These are phyloP conservation scores for Nymphaea colorata DNA, from an alignment of 164 flowering plant species.

Conservation along the genomic window DNA sequence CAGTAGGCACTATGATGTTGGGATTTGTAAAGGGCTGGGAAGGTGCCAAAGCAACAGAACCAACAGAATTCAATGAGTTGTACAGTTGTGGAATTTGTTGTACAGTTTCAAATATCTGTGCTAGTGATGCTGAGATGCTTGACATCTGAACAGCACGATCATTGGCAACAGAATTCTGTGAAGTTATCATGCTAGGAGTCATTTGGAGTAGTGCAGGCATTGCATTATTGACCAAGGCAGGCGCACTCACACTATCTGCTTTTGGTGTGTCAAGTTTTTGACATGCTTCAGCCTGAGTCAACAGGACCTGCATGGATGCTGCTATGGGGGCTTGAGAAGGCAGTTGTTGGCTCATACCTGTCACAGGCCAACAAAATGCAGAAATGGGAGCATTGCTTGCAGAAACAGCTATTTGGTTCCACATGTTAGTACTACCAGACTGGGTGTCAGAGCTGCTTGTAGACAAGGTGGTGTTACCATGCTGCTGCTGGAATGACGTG, in stretches of 20 bases:
- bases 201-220: slow-evolving; percentile 6
- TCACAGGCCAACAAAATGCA: slow-evolving; percentile 5
- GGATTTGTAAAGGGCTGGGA: slow-evolving; percentile 4
- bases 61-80: slow-evolving; percentile 26
- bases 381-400: slow-evolving; percentile 2
- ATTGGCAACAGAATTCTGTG: slow-evolving; percentile 17
- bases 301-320: slow-evolving; percentile 9
- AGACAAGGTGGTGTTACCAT: neutral
- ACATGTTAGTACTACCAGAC: neutral
- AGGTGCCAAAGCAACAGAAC: slow-evolving; percentile 14
- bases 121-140: slow-evolving; percentile 39
- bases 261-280: slow-evolving; percentile 5
- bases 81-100: slow-evolving; percentile 41
- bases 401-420: neutral
- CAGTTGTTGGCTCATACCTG: slow-evolving; percentile 10
- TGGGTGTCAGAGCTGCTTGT: neutral
- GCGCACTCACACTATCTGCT: neutral
- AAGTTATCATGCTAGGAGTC: slow-evolving; percentile 11
- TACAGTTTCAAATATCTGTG: slow-evolving; percentile 39
- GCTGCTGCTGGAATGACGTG: neutral
- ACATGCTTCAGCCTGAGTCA: slow-evolving; percentile 9
- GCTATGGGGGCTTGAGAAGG: slow-evolving; percentile 6
- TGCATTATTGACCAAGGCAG: neutral
- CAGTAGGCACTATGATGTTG: slow-evolving; percentile 11
- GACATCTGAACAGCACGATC: slow-evolving; percentile 33